Evolutionary conservation across 352 stramenopile genomes (phyloP).

Genomic region (Plasmopara halstedii): DNA sequence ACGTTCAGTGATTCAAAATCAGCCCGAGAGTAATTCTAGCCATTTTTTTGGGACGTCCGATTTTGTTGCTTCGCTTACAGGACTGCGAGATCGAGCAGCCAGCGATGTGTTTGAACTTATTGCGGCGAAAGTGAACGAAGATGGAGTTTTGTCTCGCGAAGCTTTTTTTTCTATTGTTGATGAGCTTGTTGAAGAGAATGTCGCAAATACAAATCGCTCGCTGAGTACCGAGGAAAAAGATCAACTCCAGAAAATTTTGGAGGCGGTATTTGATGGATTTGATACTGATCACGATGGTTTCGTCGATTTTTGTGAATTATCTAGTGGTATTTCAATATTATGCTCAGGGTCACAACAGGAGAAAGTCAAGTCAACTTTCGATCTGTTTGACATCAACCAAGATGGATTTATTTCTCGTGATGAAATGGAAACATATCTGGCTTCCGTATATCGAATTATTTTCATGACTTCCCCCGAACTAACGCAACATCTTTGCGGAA

Average conservation of each 20-base stretch:
- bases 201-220: conserved; percentile 14
- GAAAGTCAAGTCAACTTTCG: conserved; percentile 76
- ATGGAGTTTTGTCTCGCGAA: conserved; percentile 61
- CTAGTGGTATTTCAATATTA: conserved; percentile 75
- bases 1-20: neutral
- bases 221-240: conserved; percentile 21
- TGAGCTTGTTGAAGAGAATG: conserved; percentile 41
- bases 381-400: conserved; percentile 83
- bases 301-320: conserved; percentile 83
- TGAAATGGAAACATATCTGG: conserved; percentile 84
- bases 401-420: conserved; percentile 75
- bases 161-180: conserved; percentile 67
- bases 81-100: conserved; percentile 39
- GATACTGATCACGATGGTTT: conserved; percentile 68
- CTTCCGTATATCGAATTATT: conserved; percentile 78
- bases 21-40: neutral
- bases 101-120: conserved; percentile 80
- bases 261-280: conserved; percentile 69
- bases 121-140: conserved; percentile 71
- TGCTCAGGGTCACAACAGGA: conserved; percentile 72
- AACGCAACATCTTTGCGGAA: conserved; percentile 26
- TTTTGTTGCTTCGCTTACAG: conserved; percentile 48
- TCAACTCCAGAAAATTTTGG: conserved; percentile 45
- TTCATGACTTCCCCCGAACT: conserved; percentile 56
- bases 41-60: conserved; percentile 44